Percentiles rank a stretch among this genome's conserved stretches.
phyloP scores from a whole-genome alignment of 1,139 yeast genomes.

The Geotrichum europaeum region DNA sequence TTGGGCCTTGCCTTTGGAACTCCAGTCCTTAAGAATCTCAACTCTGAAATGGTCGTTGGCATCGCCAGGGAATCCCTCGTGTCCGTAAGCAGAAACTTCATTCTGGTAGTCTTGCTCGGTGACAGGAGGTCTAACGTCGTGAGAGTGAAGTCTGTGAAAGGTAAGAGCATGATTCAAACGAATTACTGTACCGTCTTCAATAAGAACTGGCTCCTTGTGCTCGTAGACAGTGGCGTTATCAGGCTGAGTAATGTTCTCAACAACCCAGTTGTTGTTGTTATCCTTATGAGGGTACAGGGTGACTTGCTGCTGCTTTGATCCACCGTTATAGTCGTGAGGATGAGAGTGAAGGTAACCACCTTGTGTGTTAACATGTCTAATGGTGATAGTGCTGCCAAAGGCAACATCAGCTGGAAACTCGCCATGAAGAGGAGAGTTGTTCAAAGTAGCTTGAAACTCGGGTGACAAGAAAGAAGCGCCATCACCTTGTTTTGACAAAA shows the following conservation, averaged over 20 bases:
- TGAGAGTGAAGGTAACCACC: constrained; percentile 98
- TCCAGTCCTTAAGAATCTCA: constrained; percentile 63
- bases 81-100: constrained; percentile 91
- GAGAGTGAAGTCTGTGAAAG: constrained; percentile 84
- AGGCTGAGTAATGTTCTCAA: constrained; percentile 45
- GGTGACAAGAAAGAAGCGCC: constrained; percentile 88
- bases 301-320: constrained; percentile 88
- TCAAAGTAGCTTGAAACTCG: constrained; percentile 74
- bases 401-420: constrained; percentile 79
- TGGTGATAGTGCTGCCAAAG: constrained; percentile 68
- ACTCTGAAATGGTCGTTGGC: constrained; percentile 92
- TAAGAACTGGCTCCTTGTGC: constrained; percentile 42
- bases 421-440: constrained; percentile 63
- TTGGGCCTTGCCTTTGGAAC: constrained; percentile 55
- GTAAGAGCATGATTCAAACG: constrained; percentile 68
- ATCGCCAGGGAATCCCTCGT: constrained; percentile 86
- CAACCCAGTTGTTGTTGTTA: constrained; percentile 75
- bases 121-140: constrained; percentile 91
- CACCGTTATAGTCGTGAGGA: constrained; percentile 74
- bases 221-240: constrained; percentile 25
- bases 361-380: constrained; percentile 77
- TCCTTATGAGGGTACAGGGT: constrained; percentile 93
- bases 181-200: constrained; percentile 72
- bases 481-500: constrained; percentile 71
- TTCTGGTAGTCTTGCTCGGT: constrained; percentile 93